Conservation (phyloP, 1,139 yeast genomes). For the Sugiyamaella pinicola region DNA sequence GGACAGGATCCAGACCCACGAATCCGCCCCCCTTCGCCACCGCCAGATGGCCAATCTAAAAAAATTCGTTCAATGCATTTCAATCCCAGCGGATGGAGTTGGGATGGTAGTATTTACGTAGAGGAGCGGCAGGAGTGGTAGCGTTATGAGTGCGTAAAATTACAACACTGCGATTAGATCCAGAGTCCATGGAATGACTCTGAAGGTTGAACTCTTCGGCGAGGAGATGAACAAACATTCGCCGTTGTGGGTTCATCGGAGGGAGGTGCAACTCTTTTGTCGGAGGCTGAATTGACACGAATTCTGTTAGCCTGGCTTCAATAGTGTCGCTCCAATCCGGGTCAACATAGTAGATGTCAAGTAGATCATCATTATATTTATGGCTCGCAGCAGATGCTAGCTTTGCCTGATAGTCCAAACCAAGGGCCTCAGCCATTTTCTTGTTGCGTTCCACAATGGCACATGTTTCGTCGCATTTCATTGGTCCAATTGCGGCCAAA, state of each 20-base stretch:
- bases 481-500: conserved; percentile 20
- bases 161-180: conserved; percentile 74
- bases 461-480: conserved; percentile 76
- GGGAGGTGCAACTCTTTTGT: conserved; percentile 59
- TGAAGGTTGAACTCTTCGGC: conserved; percentile 61
- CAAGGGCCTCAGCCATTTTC: conserved; percentile 65
- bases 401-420: conserved; percentile 35
- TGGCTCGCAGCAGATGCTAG: conserved; percentile 34
- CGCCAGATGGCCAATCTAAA: too few species aligned
- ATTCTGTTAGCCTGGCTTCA: conserved; percentile 55
- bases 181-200: conserved; percentile 78
- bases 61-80: not conserved
- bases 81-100: conserved; percentile 16
- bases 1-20: not conserved
- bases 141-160: conserved; percentile 40
- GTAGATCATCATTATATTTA: conserved; percentile 33
- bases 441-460: conserved; percentile 60
- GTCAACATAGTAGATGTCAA: conserved; percentile 38
- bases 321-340: conserved; percentile 47
- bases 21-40: too few species aligned
- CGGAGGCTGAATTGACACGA: conserved; percentile 47
- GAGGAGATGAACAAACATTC: conserved; percentile 70
- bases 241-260: conserved; percentile 69
- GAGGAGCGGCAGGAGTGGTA: conserved; percentile 28
- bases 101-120: conserved; percentile 23